Base-by-base conservation (phyloP, 768 basidiomycete species). In the Porphyrellus cyaneotinctus region DNA sequence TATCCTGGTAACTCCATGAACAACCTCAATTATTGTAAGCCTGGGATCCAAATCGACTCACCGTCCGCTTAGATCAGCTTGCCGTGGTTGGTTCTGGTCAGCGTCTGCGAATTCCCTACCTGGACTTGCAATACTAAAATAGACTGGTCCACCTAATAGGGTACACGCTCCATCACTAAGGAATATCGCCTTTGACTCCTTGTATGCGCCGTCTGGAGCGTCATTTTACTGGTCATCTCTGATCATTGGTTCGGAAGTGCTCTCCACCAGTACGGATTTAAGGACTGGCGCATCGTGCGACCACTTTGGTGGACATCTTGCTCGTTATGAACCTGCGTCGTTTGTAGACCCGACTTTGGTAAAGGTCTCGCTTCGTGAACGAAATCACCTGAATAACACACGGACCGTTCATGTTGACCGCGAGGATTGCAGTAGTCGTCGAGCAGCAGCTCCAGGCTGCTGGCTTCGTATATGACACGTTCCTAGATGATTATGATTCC, bases 321-420 rank as follows among this genome's bases (percentile, higher is more conserved):
- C 64, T 75, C 30, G 60, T 79, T 9, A 55, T 66, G 8, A 76
- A 69, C 28, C 55, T 82, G 11, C 8, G 41, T 81, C 39, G 42
- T 77, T n/a, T 82, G 81, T 63, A 72, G 79, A 47, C 51, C 75
- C 26, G 75, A 81, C 57, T 84, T 82, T 59, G 81, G 78, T 11
- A 78, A 74, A 58, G 82, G 81, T 2, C 70, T 82, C n/a, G n/a
- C n/a, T n/a, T n/a, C 65, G 81, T 82, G 63, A 68, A 77, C 61
- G 2, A 20, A 14, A 15, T 15, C 10, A 14, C 8, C 4, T n/a
- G n/a, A n/a, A 7, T 11, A 13, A 10, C 20, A 18, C 5, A 14
- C 9, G 17, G 33, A 33, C 7, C 14, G 33, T 31, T 7, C 10
- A 44, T 23, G 10, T n/a, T 41, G 10, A 49, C 38, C 14, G 8